These are phyloP conservation scores for Penicillium brevicompactum DNA, from an alignment of 2,329 filamentous ascomycete species.

Conservation along the genomic window DNA sequence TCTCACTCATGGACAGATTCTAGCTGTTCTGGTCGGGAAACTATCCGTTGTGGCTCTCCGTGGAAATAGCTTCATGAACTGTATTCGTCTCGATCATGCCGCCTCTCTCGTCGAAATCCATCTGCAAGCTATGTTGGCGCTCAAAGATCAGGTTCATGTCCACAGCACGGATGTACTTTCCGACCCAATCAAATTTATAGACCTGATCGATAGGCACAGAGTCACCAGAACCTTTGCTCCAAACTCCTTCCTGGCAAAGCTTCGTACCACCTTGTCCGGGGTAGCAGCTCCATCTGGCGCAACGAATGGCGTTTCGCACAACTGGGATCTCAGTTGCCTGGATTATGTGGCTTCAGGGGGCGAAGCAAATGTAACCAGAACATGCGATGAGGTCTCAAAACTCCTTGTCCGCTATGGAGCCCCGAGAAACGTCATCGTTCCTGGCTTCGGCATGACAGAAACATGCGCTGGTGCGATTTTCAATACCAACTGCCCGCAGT, in stretches of 20 bases:
- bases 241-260: slow-evolving; percentile 28
- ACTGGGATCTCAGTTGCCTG: slow-evolving; percentile 26
- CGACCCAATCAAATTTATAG: slow-evolving; percentile 45
- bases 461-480: slow-evolving; percentile 55
- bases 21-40: neutral
- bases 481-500: slow-evolving; percentile 43
- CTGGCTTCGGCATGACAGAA: slow-evolving; percentile 46
- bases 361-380: slow-evolving; percentile 36
- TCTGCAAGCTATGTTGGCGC: slow-evolving; percentile 16
- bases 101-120: slow-evolving; percentile 42
- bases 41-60: neutral
- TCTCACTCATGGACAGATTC: neutral
- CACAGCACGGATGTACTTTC: slow-evolving; percentile 19
- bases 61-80: slow-evolving; percentile 33
- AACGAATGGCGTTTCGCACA: slow-evolving; percentile 50
- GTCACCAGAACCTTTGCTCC: slow-evolving; percentile 31
- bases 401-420: slow-evolving; percentile 11
- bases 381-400: slow-evolving; percentile 39
- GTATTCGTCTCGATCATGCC: slow-evolving; percentile 44
- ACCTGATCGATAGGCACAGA: slow-evolving; percentile 43
- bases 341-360: slow-evolving; percentile 39
- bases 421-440: slow-evolving; percentile 44
- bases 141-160: slow-evolving; percentile 24
- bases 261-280: slow-evolving; percentile 27
- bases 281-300: slow-evolving; percentile 17